phyloP scores from a whole-genome alignment of 495 filamentous ascomycete species.

The Daldinia grandis region DNA sequence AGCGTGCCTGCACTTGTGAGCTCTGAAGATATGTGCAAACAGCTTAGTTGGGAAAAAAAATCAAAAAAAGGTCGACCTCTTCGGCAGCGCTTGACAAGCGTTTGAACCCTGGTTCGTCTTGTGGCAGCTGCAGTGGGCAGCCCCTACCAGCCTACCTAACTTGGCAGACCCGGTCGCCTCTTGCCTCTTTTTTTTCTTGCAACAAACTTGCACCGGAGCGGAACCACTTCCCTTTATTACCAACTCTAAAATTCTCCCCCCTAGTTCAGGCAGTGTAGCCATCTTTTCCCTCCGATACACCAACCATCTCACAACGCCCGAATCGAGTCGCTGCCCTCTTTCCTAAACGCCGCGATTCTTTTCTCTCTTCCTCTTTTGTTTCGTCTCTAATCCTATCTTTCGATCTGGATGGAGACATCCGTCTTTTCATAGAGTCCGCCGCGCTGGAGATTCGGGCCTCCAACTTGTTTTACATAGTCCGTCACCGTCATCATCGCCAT shows the following conservation, averaged over 20 bases:
- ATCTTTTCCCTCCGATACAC: conserved; percentile 41
- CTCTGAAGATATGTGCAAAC: conserved; percentile 7
- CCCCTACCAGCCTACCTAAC: conserved; percentile 18
- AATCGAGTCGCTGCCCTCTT: conserved; percentile 39
- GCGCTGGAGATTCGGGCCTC: conserved; percentile 52
- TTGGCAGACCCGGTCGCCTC: conserved; percentile 22
- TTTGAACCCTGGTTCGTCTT: conserved; percentile 18
- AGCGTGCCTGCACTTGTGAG: conserved; percentile 26
- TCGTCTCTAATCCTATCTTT: conserved; percentile 37
- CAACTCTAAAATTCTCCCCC: conserved; percentile 35
- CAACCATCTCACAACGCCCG: conserved; percentile 44
- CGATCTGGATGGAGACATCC: conserved; percentile 46
- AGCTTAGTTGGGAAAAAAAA: neutral
- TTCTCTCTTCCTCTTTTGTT: conserved; percentile 27
- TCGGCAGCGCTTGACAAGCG: conserved; percentile 3
- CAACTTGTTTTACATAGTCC: conserved; percentile 35
- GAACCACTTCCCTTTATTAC: conserved; percentile 36
- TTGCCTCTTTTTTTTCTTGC: conserved; percentile 33
- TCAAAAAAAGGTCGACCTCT: neutral
- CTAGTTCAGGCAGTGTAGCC: conserved; percentile 24
- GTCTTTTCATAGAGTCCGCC: conserved; percentile 45
- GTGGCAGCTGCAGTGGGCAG: conserved; percentile 29
- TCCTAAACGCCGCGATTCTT: conserved; percentile 37
- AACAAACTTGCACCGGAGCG: conserved; percentile 28
- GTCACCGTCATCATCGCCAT: no score